A percentile compares a stretch with the other conserved stretches of the same genome.
Conservation (phyloP, 257 asterid genomes). For the Solanum microdontum region DNA sequence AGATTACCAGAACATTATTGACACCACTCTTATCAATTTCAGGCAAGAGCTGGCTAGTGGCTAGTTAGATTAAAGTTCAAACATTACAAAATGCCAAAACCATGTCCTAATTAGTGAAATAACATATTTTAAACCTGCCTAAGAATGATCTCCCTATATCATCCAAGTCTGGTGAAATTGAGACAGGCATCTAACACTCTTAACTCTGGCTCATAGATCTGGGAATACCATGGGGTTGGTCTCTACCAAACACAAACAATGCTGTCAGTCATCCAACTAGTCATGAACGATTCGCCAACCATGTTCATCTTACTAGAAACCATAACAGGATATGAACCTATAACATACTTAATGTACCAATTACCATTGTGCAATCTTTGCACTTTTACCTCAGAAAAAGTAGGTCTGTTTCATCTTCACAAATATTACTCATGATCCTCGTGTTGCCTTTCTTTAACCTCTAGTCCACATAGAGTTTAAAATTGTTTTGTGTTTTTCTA, state of each 20-base stretch:
- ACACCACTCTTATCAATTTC: neutral
- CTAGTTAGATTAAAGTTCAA: neutral
- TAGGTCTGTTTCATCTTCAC: neutral
- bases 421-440: neutral
- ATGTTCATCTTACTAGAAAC: neutral
- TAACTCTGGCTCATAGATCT: neutral
- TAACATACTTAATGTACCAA: neutral
- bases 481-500: neutral
- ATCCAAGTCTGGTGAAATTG: neutral
- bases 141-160: neutral
- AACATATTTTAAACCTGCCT: neutral
- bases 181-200: neutral
- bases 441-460: neutral
- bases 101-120: neutral
- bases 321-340: neutral
- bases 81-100: neutral
- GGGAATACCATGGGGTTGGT: neutral
- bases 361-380: neutral
- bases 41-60: neutral
- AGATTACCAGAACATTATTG: neutral
- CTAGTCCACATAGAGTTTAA: neutral
- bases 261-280: neutral
- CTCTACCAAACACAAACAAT: neutral
- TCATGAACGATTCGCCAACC: neutral
- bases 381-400: neutral